These are phyloP conservation scores for Drosera capensis DNA, from an alignment of 148 eudicot genomes.

Conservation along the genomic window DNA sequence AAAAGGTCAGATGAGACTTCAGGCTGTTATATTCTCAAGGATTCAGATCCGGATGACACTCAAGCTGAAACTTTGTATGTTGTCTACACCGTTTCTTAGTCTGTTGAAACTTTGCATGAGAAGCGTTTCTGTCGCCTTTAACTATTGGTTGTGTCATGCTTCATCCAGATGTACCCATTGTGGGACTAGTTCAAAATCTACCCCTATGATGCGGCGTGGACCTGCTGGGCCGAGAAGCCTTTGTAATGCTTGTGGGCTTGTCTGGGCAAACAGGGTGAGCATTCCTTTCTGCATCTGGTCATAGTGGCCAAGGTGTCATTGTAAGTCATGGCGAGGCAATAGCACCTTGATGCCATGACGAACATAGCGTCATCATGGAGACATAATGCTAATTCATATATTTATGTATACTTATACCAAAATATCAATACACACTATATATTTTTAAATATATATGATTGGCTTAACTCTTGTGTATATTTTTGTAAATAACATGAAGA, in stretches of 20 bases:
- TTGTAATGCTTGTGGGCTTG: conserved; percentile 85
- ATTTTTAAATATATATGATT: no score
- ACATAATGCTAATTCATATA: no score
- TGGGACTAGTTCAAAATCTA: conserved; percentile 35
- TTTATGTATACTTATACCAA: no score
- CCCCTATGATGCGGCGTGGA: conserved; percentile 90
- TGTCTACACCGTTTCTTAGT: conserved; percentile 6
- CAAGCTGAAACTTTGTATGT: conserved; percentile 26
- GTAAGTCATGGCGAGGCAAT: no score
- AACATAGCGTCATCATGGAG: no score
- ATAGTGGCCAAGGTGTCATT: no score
- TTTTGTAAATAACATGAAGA: no score
- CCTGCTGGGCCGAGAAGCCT: conserved; percentile 83
- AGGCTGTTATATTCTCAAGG: conserved; percentile 29
- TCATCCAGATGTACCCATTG: conserved; percentile 46
- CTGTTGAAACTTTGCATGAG: no score
- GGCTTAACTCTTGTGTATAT: no score
- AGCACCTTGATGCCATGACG: no score
- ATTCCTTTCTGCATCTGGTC: no score
- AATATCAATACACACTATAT: no score
- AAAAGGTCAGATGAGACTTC: conserved; percentile 29
- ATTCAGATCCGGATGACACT: conserved; percentile 38
- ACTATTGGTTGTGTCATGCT: not conserved
- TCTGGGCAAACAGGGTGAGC: conserved; percentile 72
- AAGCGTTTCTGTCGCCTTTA: not conserved